A percentile compares a stretch with the other conserved stretches of the same genome.
Conservation (phyloP, 1,139 yeast genomes). For the Yamadazyma friedrichii region DNA sequence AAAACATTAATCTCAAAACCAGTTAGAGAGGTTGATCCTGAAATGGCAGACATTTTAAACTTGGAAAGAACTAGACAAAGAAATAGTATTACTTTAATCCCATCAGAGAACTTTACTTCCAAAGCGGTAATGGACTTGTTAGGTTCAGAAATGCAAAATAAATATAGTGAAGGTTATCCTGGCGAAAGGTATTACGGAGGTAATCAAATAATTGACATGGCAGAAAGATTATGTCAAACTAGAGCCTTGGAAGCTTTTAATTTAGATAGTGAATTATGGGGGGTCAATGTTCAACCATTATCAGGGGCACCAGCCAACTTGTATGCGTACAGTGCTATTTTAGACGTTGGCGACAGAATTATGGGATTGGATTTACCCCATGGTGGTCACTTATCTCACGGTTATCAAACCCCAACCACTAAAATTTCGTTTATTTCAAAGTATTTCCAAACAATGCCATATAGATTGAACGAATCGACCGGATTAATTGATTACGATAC, state of each 20-base stretch:
- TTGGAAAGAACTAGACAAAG: slow-evolving; percentile 82
- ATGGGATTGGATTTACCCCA: slow-evolving; percentile 98
- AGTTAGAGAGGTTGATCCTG: slow-evolving; percentile 76
- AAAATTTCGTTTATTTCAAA: slow-evolving; percentile 90
- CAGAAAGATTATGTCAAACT: slow-evolving; percentile 85
- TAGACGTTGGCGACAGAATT: slow-evolving; percentile 87
- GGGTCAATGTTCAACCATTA: slow-evolving; percentile 91
- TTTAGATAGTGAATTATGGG: slow-evolving; percentile 81
- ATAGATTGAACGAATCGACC: slow-evolving; percentile 79
- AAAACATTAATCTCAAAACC: slow-evolving; percentile 59
- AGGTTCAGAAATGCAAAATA: slow-evolving; percentile 96
- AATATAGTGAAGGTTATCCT: slow-evolving; percentile 98
- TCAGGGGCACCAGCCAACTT: slow-evolving; percentile 97
- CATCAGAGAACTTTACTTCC: slow-evolving; percentile 94
- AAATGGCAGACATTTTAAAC: slow-evolving; percentile 71
- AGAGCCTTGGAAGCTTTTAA: slow-evolving; percentile 87
- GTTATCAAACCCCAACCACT: slow-evolving; percentile 85
- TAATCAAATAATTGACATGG: slow-evolving; percentile 88
- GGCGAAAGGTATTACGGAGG: slow-evolving; percentile 98
- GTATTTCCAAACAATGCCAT: slow-evolving; percentile 97
- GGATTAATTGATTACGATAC: slow-evolving; percentile 92
- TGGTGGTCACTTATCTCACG: slow-evolving; percentile 96
- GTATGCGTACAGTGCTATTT: slow-evolving; percentile 87
- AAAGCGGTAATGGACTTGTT: slow-evolving; percentile 90
- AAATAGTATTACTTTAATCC: slow-evolving; percentile 86